Conservation (phyloP, 106 monocot species). For the Amphibolis antarctica region DNA sequence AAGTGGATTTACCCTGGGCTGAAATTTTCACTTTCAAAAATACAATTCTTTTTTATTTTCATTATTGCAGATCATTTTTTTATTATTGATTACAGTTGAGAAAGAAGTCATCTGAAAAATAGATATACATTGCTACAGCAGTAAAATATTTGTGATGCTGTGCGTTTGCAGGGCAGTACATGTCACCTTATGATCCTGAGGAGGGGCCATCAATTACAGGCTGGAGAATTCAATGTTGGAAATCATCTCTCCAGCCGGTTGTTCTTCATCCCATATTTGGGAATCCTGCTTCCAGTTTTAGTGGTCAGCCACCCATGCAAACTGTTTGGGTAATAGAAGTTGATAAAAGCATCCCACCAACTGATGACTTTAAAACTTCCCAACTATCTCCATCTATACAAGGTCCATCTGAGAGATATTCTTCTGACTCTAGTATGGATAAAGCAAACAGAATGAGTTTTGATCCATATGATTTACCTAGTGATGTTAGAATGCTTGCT, state of each 20-base stretch:
- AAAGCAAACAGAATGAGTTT: slow-evolving; percentile 68
- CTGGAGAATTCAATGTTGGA: slow-evolving; percentile 98
- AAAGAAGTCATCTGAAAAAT: too few species aligned
- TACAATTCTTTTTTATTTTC: too few species aligned
- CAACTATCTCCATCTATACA: slow-evolving; percentile 30
- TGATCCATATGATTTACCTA: slow-evolving; percentile 97
- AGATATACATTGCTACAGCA: too few species aligned
- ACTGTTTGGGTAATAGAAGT: slow-evolving; percentile 90
- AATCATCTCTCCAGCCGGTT: slow-evolving; percentile 93
- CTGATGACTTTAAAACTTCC: slow-evolving; percentile 61
- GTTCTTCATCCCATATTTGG: slow-evolving; percentile 99
- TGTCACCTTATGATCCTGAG: slow-evolving; percentile 99
- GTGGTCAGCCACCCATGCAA: slow-evolving; percentile 93
- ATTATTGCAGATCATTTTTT: too few species aligned
- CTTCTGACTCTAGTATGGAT: slow-evolving; percentile 79
- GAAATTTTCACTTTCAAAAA: too few species aligned
- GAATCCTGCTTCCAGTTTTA: slow-evolving; percentile 72
- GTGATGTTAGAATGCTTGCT: slow-evolving; percentile 93
- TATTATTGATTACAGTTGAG: too few species aligned
- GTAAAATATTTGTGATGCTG: background rate
- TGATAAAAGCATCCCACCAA: slow-evolving; percentile 91
- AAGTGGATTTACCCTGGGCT: too few species aligned
- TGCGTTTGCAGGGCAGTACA: slow-evolving; percentile 72
- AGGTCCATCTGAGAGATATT: slow-evolving; percentile 56
- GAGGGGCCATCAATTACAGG: slow-evolving; percentile 99